phyloP scores from a whole-genome alignment of 257 asterid genomes.

The Solanum ossicruentum region DNA sequence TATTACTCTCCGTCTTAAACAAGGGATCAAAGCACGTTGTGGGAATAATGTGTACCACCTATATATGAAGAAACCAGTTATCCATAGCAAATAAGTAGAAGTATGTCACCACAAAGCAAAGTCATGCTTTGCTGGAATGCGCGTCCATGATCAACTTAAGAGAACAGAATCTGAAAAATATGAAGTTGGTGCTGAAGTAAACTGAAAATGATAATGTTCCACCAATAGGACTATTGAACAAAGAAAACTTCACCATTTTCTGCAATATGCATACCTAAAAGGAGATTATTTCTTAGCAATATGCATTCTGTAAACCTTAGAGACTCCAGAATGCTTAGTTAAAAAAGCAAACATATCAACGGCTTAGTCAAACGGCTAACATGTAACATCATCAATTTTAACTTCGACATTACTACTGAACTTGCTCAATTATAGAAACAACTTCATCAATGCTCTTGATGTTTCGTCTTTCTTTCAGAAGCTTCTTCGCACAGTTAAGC shows the following conservation, averaged over 20 bases:
- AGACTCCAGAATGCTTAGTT: not conserved
- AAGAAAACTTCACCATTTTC: not conserved
- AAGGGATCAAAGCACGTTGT: no score
- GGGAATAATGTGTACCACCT: no score
- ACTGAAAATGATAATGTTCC: not conserved
- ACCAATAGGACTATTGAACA: not conserved
- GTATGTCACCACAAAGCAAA: not conserved
- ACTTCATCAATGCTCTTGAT: slow-evolving; percentile 52
- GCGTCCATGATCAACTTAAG: not conserved
- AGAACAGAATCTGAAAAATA: not conserved
- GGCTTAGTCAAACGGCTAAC: not conserved
- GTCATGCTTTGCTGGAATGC: not conserved
- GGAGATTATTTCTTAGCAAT: not conserved
- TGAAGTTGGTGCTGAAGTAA: not conserved
- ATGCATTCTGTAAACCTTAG: not conserved
- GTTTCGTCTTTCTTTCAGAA: slow-evolving; percentile 54
- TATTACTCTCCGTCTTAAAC: no score
- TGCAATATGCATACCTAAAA: not conserved
- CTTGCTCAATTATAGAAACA: slow-evolving; percentile 46
- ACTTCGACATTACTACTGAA: not conserved
- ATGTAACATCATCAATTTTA: not conserved
- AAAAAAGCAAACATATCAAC: not conserved
- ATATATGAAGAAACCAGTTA: not conserved
- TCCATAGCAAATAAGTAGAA: not conserved
- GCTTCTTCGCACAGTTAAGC: slow-evolving; percentile 56